A percentile compares a stretch with the other conserved stretches of the same genome.
Conservation (phyloP, 352 stramenopile genomes). For the Pseudoperonospora humuli region DNA sequence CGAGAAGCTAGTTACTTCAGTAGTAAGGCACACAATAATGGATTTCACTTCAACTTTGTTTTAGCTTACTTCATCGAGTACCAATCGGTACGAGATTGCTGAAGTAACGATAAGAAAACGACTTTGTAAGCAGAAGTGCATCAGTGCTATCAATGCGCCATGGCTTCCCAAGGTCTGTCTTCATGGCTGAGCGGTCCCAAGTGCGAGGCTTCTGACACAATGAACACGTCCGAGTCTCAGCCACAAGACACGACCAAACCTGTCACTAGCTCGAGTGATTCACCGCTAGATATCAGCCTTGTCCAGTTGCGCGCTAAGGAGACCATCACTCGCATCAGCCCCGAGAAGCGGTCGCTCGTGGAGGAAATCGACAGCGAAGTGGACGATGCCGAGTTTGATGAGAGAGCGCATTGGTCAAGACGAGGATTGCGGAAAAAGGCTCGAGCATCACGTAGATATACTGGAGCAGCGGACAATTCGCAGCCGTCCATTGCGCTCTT, state of each 20-base stretch:
- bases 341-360: constrained; percentile 40
- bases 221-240: constrained; percentile 1
- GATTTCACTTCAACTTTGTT: neutral
- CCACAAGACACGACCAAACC: neutral
- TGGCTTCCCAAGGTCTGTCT: constrained; percentile 29
- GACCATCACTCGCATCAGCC: constrained; percentile 41
- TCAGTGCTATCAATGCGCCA: neutral
- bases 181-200: constrained; percentile 31
- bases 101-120: constrained; percentile 3
- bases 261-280: constrained; percentile 12
- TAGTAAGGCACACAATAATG: neutral
- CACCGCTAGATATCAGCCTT: constrained; percentile 34
- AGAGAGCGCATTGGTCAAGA: constrained; percentile 51
- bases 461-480: constrained; percentile 22
- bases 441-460: constrained; percentile 12
- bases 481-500: constrained; percentile 67
- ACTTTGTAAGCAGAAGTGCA: constrained; percentile 11
- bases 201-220: neutral
- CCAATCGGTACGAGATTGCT: neutral
- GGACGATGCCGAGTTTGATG: constrained; percentile 68
- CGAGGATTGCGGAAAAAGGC: constrained; percentile 32
- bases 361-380: constrained; percentile 69
- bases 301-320: constrained; percentile 33
- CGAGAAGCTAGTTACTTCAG: neutral
- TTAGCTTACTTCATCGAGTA: neutral